Evolutionary conservation across 1,284 basidiomycete genomes (phyloP), one percentile per base, ranked within the genome.

Genomic region (Schizophyllum amplum): DNA sequence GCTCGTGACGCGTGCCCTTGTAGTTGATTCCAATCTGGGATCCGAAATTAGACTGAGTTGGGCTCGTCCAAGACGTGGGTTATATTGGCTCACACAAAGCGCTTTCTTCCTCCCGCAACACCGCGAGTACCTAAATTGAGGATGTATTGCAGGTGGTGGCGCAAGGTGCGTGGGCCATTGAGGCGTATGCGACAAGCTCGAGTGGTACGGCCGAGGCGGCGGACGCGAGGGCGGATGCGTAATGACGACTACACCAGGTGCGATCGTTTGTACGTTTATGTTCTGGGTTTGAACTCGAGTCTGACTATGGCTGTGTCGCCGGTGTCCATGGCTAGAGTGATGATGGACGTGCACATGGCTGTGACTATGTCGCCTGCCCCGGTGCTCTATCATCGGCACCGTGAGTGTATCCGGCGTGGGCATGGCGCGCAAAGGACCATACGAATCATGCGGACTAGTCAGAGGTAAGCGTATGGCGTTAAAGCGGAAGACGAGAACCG

Each of bases 1-100:
- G 76, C 62, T 81, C 81, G 55, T 82, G 78, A 0, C 65, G 64
- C 57, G 82, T 80, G 0, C 90, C 87, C 11, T 65, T 66, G 66
- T 94, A 95, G 69, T 94, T 94, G 64, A 94, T 86, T 0, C 87
- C 89, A 61, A 91, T 84, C 86, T 84, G n/a, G n/a, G n/a, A 26
- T 26, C 49, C 47, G 22, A 46, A 54, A 42, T 49, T 47, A 20
- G 15, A 23, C 22, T 58, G 15, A 20, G 15, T 20, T 3, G 11
- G 15, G 9, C 20, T 2, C 11, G 11, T 20, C 13, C 48, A 3
- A 33, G 27, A 51, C 57, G 42, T n/a, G n/a, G 5, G 27, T 58
- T 6, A 24, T 15, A 52, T n/a, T 47, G 52, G 74, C 84, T 66
- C 64, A 87, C 85, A 64, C 85, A 88, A 7, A 92, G 68, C 0